phyloP scores from a whole-genome alignment of 148 eudicot species.

The Mesembryanthemum crystallinum region DNA sequence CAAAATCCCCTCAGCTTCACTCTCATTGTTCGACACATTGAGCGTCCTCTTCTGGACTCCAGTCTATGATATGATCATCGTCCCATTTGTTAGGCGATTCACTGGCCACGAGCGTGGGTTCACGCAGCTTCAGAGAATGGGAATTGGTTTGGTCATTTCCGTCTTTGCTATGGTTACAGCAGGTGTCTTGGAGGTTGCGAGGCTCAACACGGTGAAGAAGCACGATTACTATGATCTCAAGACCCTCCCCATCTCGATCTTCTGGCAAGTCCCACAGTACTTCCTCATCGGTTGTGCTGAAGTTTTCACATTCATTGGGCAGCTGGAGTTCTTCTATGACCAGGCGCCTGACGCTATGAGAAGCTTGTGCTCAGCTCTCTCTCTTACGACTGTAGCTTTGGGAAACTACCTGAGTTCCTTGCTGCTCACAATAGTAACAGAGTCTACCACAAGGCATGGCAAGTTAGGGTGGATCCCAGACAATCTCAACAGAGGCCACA shows the following conservation, averaged over 20 bases:
- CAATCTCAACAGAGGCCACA: constrained; percentile 56
- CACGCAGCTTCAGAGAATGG: constrained; percentile 57
- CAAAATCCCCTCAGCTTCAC: constrained; percentile 60
- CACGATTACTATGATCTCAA: constrained; percentile 39
- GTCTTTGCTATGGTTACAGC: constrained; percentile 50
- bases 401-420: constrained; percentile 54
- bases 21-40: constrained; percentile 53
- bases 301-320: constrained; percentile 57
- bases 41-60: constrained; percentile 62
- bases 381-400: constrained; percentile 45
- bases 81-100: constrained; percentile 36
- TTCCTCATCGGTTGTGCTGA: constrained; percentile 64
- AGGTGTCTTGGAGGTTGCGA: constrained; percentile 42
- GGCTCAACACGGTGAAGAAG: constrained; percentile 39
- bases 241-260: constrained; percentile 48
- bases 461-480: constrained; percentile 64
- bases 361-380: constrained; percentile 58
- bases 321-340: constrained; percentile 64
- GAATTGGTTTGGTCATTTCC: constrained; percentile 50
- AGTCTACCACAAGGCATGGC: constrained; percentile 45
- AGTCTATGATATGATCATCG: constrained; percentile 41
- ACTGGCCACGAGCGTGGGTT: constrained; percentile 51
- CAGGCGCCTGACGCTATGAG: constrained; percentile 76
- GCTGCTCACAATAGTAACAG: constrained; percentile 48
- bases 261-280: constrained; percentile 73